Conservation (phyloP, 805 yeast species). For the Candida schatavii region DNA sequence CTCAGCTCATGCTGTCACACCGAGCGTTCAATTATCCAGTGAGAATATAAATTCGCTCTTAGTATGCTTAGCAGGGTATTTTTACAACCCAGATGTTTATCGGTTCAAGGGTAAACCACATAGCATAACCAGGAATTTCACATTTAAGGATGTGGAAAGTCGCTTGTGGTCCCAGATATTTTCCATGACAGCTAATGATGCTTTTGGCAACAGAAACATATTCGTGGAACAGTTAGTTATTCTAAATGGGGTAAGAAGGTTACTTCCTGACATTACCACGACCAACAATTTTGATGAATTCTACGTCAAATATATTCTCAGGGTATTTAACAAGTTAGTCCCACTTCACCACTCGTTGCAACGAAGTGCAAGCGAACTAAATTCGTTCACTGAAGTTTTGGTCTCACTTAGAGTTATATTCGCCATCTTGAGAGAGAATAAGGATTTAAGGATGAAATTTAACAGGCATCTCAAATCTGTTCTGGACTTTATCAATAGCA, state of each 20-base stretch:
- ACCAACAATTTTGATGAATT: not conserved
- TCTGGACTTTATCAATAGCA: conserved; percentile 14
- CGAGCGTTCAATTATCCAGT: conserved; percentile 5
- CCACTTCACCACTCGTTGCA: not conserved
- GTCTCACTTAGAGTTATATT: conserved; percentile 44
- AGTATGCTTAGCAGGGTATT: conserved; percentile 40
- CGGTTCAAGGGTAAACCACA: conserved; percentile 9
- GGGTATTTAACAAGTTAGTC: conserved; percentile 3
- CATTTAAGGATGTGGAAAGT: conserved; percentile 21
- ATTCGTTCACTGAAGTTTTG: conserved; percentile 11
- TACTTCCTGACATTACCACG: not conserved
- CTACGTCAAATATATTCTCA: conserved; percentile 1
- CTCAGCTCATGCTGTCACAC: no score
- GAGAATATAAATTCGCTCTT: conserved; percentile 22
- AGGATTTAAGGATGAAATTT: conserved; percentile 10
- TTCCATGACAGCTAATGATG: not conserved
- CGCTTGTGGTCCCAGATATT: conserved; percentile 16
- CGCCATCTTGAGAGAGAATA: conserved; percentile 57
- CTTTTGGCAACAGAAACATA: conserved; percentile 2
- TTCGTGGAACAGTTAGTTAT: conserved; percentile 1
- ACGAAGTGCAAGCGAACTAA: not conserved
- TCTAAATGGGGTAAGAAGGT: not conserved
- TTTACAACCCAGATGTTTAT: conserved; percentile 38
- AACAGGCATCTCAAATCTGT: conserved; percentile 13
- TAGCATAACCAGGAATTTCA: conserved; percentile 18